Evolutionary conservation across 2,329 filamentous ascomycete species (phyloP).

Genomic region (Lasiodiplodia hormozganensis): DNA sequence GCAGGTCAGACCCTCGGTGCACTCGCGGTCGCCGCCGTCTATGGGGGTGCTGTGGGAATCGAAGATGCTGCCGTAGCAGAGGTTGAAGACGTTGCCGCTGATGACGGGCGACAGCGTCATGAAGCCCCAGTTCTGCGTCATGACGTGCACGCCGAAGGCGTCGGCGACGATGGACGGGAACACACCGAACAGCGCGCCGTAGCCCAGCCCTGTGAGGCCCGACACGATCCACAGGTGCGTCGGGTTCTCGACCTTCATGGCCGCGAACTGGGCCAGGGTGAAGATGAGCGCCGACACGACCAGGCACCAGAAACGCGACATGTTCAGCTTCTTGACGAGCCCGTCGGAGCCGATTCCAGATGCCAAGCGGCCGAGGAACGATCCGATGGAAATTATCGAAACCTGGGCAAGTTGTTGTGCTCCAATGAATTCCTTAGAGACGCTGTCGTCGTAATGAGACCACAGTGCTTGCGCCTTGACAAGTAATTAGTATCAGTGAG

Average conservation of each 20-base stretch:
- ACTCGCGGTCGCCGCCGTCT: conserved; percentile 73
- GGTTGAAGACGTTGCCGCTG: conserved; percentile 89
- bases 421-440: conserved; percentile 76
- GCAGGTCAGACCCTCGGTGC: conserved; percentile 78
- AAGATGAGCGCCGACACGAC: conserved; percentile 80
- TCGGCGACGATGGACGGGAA: conserved; percentile 88
- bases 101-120: conserved; percentile 91
- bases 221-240: conserved; percentile 80
- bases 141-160: conserved; percentile 85
- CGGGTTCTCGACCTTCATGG: conserved; percentile 77
- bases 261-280: conserved; percentile 77
- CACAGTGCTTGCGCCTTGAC: conserved; percentile 75
- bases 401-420: conserved; percentile 89
- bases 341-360: conserved; percentile 84
- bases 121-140: conserved; percentile 95
- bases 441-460: conserved; percentile 80
- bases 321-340: conserved; percentile 79
- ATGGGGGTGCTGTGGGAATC: conserved; percentile 78
- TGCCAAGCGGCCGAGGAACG: conserved; percentile 80
- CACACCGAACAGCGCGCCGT: conserved; percentile 93
- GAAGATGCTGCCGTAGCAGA: conserved; percentile 85
- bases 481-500: neutral
- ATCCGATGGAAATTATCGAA: conserved; percentile 88
- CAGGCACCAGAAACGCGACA: conserved; percentile 90
- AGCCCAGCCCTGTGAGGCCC: conserved; percentile 82